Evolutionary conservation across 768 basidiomycete genomes (phyloP), one percentile per base, ranked within the genome.

Genomic region (Lentinula raphanica): DNA sequence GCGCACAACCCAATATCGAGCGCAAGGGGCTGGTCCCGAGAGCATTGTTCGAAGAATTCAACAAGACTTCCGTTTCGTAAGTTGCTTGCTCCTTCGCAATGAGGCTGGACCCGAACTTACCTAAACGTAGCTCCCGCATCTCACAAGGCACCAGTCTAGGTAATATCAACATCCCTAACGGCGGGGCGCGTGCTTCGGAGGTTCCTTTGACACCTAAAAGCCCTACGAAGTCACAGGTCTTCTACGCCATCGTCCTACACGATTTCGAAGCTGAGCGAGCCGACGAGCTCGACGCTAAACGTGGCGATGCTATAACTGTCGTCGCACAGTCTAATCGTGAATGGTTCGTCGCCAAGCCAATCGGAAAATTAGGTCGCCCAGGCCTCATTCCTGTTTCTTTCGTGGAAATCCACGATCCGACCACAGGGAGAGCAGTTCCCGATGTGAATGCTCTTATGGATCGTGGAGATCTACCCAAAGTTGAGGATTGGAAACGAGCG

Each of bases 301-400:
- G 87, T 0, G 96, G 95, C 35, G 97, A 99, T 66, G 81, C 92
- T 7, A 92, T 99, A 68, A 90, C 95, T 17, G 93, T 99, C 60
- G 97, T 98, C 58, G 97, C 97, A 0, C 97, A 98, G 71, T 98
- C 95, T n/a, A 99, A 98, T 68, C 92, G 94, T 62, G 97, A 99
- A 71, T 99, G 97, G 97, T 98, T 98, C 71, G 97, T 99, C 49
- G 97, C 97, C 27, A 99, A 99, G 73, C 94, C 96, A 12, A 99
- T 99, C 66, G 94, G 94, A 39, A 82, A 85, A 56, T 83, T 99
- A 19, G 96, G 97, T 29, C 88, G 95, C 55, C 97, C 97, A 0
- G 97, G 97, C 51, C 81, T 99, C 58, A 98, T 99, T 58, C 97
- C 97, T 5, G 95, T 94, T 53, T 86, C 96, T 1, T 98, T 98